Evolutionary conservation across 139 green algal genomes (phyloP), one percentile per base, ranked within the genome.

Genomic region (Picochlorum sp.): DNA sequence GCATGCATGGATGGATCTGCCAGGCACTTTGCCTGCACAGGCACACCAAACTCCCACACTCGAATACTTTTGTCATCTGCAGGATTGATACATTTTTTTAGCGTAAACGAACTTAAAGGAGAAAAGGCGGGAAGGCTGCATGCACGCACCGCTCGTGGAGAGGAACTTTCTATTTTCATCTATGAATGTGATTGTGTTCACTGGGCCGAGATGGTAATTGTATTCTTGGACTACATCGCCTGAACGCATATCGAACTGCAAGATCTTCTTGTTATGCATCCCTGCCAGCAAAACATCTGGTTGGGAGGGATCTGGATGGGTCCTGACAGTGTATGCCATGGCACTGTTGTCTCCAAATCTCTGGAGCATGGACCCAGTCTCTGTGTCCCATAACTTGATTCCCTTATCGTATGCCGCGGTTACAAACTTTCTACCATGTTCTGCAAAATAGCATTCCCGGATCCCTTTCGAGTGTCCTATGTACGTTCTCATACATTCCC

Each of bases 11-110:
- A 80, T 14, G 94, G 94, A 76, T 99, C 94, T 24, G 91, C 88
- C 32, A 96, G 86, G 81, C 92, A 91, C 75, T 92, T 94, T 61
- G 90, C 89, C 72, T 86, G 78, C 46, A 97, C 91, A 20, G 93
- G 93, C 44, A 98, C 95, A 61, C 92, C 93, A 70, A 94, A 95
- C 77, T 99, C 94, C 94, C 94, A 99, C 57, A 98, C 88, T 41
- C 94, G 80, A 59, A 99, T 85, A 49, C 84, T 92, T 81, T 98
- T 98, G 88, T 99, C 94, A 70, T 99, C 84, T 54, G 7, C 47
- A 54, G 5, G 23, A 54, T 9, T 10, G 7, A 54, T 54, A 54
- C 8, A 20, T 13, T 18, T 20, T 20, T 52, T 18, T n/a, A 41
- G 23, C 15, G 8, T 4, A 54, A 9, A 52, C 13, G 49, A 18